Conservation (phyloP, 2,329 filamentous ascomycete species). For the Colletotrichum limetticola region DNA sequence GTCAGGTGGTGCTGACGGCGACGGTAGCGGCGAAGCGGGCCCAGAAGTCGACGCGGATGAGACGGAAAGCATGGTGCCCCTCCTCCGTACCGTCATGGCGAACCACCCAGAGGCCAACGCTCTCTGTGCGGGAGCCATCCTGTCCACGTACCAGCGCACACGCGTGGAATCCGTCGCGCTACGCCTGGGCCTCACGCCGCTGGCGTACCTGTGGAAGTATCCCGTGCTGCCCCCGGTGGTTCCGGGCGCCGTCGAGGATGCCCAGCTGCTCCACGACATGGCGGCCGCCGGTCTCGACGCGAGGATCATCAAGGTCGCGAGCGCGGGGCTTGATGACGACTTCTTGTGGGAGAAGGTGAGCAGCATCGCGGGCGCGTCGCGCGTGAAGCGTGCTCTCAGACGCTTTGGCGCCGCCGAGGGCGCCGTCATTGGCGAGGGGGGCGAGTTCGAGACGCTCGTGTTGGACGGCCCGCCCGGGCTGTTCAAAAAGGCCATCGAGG, state of each 20-base stretch:
- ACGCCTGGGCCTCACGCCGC: slow-evolving; percentile 82
- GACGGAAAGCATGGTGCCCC: slow-evolving; percentile 84
- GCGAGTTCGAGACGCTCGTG: slow-evolving; percentile 95
- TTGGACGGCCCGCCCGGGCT: slow-evolving; percentile 79
- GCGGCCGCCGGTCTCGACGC: slow-evolving; percentile 80
- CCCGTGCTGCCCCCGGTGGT: slow-evolving; percentile 71
- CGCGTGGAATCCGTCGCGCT: slow-evolving; percentile 91
- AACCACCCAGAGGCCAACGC: slow-evolving; percentile 86
- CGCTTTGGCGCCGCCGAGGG: slow-evolving; percentile 76
- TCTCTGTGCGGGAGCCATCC: slow-evolving; percentile 88
- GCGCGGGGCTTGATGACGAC: slow-evolving; percentile 83
- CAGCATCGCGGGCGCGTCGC: slow-evolving; percentile 57
- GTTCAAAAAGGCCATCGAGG: slow-evolving; percentile 77
- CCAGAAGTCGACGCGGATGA: slow-evolving; percentile 69
- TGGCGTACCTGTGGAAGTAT: slow-evolving; percentile 95
- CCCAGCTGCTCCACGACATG: slow-evolving; percentile 84
- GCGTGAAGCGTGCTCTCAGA: slow-evolving; percentile 64
- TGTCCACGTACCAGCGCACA: slow-evolving; percentile 96
- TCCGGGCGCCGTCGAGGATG: slow-evolving; percentile 49
- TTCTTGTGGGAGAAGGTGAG: slow-evolving; percentile 87
- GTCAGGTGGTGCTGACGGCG: slow-evolving; percentile 32
- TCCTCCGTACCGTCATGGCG: slow-evolving; percentile 74
- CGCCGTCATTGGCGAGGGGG: slow-evolving; percentile 88
- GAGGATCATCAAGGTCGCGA: slow-evolving; percentile 95
- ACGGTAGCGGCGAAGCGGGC: neutral